Evolutionary conservation across 805 yeast genomes (phyloP).

Genomic region (Isabelozyma heimii): DNA sequence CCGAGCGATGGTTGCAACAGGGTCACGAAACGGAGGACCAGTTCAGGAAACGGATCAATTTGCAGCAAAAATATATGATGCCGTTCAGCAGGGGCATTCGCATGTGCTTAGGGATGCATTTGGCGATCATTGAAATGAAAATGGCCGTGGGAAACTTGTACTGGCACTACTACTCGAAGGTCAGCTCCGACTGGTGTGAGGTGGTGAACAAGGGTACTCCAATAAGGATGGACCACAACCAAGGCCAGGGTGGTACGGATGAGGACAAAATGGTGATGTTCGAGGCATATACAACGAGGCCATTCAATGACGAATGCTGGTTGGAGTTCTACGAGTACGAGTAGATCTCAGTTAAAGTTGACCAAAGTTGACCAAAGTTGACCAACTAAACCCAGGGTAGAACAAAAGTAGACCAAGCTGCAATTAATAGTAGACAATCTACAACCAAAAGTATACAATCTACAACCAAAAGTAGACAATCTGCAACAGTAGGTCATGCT

Average conservation of each 20-base stretch:
- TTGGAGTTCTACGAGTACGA: constrained; percentile 31
- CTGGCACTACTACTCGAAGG: constrained; percentile 41
- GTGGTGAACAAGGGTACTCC: constrained; percentile 11
- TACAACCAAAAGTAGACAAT: too few species aligned
- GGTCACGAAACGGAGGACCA: constrained; percentile 28
- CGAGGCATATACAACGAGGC: constrained; percentile 56
- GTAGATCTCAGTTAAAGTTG: background rate
- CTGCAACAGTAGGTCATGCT: too few species aligned
- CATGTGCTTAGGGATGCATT: constrained; percentile 72
- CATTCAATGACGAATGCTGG: constrained; percentile 53
- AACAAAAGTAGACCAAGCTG: too few species aligned
- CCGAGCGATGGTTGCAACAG: constrained; percentile 59
- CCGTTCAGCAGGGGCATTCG: constrained; percentile 73
- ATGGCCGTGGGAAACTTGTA: constrained; percentile 52
- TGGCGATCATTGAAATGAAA: constrained; percentile 67
- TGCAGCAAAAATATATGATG: constrained; percentile 55
- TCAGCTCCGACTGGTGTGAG: constrained; percentile 46
- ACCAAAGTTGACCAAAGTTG: too few species aligned
- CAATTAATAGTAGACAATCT: too few species aligned
- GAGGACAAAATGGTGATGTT: constrained; percentile 53
- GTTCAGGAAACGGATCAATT: constrained; percentile 33
- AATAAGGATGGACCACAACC: constrained; percentile 6
- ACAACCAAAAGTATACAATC: too few species aligned
- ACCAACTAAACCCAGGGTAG: too few species aligned
- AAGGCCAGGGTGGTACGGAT: constrained; percentile 28